Percentiles rank a stretch among this genome's conserved stretches.
phyloP scores from a whole-genome alignment of 495 filamentous ascomycete species.

The Neurospora pannonica region DNA sequence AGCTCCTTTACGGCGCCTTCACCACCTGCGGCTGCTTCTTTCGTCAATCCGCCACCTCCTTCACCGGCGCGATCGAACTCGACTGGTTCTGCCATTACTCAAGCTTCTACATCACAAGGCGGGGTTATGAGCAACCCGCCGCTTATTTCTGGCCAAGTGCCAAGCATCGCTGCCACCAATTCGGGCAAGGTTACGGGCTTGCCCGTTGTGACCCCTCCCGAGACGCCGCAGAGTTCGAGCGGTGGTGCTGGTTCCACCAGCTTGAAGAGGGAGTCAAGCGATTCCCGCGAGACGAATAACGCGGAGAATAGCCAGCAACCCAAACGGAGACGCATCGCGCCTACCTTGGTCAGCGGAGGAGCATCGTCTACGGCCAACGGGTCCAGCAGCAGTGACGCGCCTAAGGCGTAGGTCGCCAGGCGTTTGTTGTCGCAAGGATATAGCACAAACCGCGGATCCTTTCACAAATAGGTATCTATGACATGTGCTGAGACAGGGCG shows the following conservation, averaged over 20 bases:
- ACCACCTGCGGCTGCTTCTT: conserved; percentile 38
- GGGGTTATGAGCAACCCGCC: conserved; percentile 63
- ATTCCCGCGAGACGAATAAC: conserved; percentile 37
- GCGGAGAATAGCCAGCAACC: conserved; percentile 23
- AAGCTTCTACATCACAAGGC: conserved; percentile 24
- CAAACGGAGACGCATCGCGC: conserved; percentile 73
- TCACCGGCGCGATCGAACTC: conserved; percentile 80
- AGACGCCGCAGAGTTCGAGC: conserved; percentile 55
- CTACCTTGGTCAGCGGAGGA: conserved; percentile 47
- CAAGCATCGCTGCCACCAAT: conserved; percentile 60
- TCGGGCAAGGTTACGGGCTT: conserved; percentile 47
- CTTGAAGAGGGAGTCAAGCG: conserved; percentile 53
- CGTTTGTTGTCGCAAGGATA: background rate
- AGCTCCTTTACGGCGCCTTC: conserved; percentile 47
- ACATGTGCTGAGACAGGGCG: background rate
- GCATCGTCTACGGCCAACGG: background rate
- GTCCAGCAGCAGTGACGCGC: conserved; percentile 2
- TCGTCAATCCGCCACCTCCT: conserved; percentile 48
- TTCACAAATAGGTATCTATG: background rate
- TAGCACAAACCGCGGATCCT: background rate
- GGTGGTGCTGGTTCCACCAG: conserved; percentile 30
- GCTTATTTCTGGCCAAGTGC: conserved; percentile 62
- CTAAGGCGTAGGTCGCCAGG: conserved; percentile 8
- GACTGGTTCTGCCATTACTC: conserved; percentile 69
- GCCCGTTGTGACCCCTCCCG: conserved; percentile 66